Base-by-base conservation (phyloP, 1,284 basidiomycete genomes). In the Microbotryum silenes-acaulis region DNA sequence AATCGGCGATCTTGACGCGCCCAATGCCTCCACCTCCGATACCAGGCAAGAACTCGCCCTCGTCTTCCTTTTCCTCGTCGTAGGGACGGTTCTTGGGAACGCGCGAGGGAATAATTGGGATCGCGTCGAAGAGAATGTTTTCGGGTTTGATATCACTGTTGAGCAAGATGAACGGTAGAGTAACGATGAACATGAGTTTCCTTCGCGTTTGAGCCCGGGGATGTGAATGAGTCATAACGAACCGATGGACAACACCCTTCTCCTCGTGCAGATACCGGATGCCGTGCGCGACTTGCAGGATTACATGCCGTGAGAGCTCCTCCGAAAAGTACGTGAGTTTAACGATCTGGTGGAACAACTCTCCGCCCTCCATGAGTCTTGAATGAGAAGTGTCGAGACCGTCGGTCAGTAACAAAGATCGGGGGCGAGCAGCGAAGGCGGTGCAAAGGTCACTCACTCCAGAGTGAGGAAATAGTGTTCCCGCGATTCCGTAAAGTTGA, bases 291-390 rank as follows among this genome's bases (percentile, higher is more conserved):
- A 98, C 96, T 77, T 99, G 96, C 3, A 96, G 78, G 68, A 99
- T 97, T 73, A 98, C 93, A 75, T 98, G 96, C 12, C 94, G 85
- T 12, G 92, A 83, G 18, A 97, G 85, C 63, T 87, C 87, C 77
- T 99, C 96, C 75, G 89, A 92, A 75, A 99, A 97, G 78, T 98
- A 99, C 1, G 96, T 99, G 67, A 98, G 83, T 76, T 97, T 97
- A 77, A 98, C 96, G 72, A 98, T 99, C 76, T 98, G 96, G 76
- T 98, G 94, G 80, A 99, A 99, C 2, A 99, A 82, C 76, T 99
- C 96, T 70, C 96, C 96, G 64, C 96, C 96, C 73, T 90, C 88
- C 89, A 94, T 88, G 48, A 94, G 89, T 91, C 70, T 23, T 25
- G 12, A 50, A 31, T 9, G 47, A 54, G n/a, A 67, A 33, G 21